A percentile compares a stretch with the other conserved stretches of the same genome.
Evolutionary conservation across 2,329 filamentous ascomycete species (phyloP).

Genomic region (Phaeosphaeria sp.): DNA sequence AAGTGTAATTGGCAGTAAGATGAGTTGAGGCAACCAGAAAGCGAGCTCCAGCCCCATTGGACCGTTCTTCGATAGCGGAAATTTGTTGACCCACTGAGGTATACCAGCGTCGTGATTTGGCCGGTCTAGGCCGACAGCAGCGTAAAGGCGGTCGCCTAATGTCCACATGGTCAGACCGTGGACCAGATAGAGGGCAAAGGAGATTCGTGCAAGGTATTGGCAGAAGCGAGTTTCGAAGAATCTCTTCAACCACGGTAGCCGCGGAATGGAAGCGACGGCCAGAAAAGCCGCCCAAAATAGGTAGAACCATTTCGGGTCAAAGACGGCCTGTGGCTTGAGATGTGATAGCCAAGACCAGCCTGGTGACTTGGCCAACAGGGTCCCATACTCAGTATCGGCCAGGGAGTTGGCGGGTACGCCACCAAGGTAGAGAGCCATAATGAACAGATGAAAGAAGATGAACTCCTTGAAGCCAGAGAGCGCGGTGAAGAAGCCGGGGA

Average conservation of each 20-base stretch:
- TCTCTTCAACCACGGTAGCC: constrained; percentile 58
- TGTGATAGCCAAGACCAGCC: constrained; percentile 68
- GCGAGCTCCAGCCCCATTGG: constrained; percentile 64
- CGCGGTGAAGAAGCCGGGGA: constrained; percentile 56
- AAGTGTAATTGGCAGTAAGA: constrained; percentile 48
- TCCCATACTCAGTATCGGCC: constrained; percentile 48
- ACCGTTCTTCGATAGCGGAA: constrained; percentile 63
- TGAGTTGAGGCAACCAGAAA: constrained; percentile 66
- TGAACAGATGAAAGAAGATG: constrained; percentile 50
- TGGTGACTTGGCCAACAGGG: constrained; percentile 59
- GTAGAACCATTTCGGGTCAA: constrained; percentile 72
- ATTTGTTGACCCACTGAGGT: constrained; percentile 63
- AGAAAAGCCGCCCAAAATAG: constrained; percentile 67
- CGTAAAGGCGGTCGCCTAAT: constrained; percentile 66
- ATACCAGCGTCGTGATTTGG: constrained; percentile 59
- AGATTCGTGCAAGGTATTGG: constrained; percentile 65
- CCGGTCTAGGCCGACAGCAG: constrained; percentile 64
- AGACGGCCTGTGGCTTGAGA: constrained; percentile 71
- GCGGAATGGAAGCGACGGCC: constrained; percentile 63
- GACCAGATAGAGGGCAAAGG: constrained; percentile 66
- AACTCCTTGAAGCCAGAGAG: constrained; percentile 60
- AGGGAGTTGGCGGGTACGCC: constrained; percentile 64
- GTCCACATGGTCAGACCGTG: constrained; percentile 58
- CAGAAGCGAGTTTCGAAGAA: constrained; percentile 58
- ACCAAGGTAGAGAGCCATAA: constrained; percentile 63